phyloP scores from a whole-genome alignment of 2,329 filamentous ascomycete genomes.

The Pestalotiopsis fici region DNA sequence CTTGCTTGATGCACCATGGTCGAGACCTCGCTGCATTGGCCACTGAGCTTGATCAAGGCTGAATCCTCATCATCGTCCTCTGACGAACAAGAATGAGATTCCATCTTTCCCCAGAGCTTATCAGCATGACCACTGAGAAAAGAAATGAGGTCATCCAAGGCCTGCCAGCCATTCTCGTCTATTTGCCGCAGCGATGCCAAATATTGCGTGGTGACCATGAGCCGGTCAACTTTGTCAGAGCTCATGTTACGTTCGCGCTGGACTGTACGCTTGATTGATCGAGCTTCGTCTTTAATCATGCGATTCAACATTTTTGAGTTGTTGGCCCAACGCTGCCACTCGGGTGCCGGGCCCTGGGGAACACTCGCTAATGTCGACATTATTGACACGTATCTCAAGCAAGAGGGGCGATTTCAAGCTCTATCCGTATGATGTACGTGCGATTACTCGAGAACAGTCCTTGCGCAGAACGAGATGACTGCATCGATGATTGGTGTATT shows the following conservation, averaged over 20 bases:
- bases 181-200: background rate
- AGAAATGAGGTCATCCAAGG: background rate
- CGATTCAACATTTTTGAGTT: constrained; percentile 2
- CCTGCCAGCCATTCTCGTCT: background rate
- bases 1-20: background rate
- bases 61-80: background rate
- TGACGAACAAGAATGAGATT: background rate
- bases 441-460: no score
- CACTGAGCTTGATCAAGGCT: background rate
- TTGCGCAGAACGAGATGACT: no score
- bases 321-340: background rate
- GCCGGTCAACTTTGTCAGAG: background rate
- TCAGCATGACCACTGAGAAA: background rate
- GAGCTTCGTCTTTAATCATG: constrained; percentile 1
- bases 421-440: no score
- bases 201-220: background rate
- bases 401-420: no score
- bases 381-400: no score
- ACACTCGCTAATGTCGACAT: background rate
- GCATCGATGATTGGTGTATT: no score
- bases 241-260: background rate
- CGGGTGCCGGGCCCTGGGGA: background rate
- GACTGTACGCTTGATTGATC: background rate
- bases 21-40: background rate
- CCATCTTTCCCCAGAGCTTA: background rate